phyloP scores from a whole-genome alignment of 2,329 filamentous ascomycete genomes.

The Trichoderma hamatum region DNA sequence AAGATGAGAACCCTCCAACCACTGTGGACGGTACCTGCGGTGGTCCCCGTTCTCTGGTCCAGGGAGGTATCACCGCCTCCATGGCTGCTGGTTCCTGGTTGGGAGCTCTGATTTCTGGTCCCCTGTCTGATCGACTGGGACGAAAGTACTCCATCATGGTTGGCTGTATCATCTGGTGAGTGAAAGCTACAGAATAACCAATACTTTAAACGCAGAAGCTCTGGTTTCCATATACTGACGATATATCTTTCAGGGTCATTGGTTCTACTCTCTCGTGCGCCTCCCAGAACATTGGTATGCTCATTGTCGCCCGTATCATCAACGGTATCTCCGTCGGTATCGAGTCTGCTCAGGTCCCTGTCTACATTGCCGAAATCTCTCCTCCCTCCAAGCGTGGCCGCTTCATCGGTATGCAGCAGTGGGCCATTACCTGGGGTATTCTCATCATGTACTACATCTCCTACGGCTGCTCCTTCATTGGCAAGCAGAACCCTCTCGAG shows the following conservation, averaged over 20 bases:
- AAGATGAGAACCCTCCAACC: constrained; percentile 40
- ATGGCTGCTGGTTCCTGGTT: constrained; percentile 57
- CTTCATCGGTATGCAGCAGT: constrained; percentile 74
- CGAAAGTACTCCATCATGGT: constrained; percentile 56
- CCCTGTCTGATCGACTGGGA: constrained; percentile 53
- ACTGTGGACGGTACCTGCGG: constrained; percentile 38
- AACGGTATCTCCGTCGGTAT: constrained; percentile 71
- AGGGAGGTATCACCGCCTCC: constrained; percentile 56
- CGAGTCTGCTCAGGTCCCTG: constrained; percentile 67
- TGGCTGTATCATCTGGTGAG: constrained; percentile 55
- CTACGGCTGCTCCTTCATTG: constrained; percentile 65
- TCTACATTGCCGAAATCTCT: constrained; percentile 70
- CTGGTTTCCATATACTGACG: background rate
- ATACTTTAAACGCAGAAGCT: background rate
- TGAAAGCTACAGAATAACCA: background rate
- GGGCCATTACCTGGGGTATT: constrained; percentile 70
- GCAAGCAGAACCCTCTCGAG: constrained; percentile 35
- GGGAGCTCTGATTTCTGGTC: constrained; percentile 52
- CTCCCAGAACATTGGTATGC: constrained; percentile 51
- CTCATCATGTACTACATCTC: constrained; percentile 72
- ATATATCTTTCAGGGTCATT: constrained; percentile 44
- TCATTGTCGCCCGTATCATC: constrained; percentile 61
- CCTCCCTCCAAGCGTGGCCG: constrained; percentile 58
- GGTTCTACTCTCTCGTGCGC: constrained; percentile 52
- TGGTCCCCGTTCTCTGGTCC: constrained; percentile 46